Conservation (phyloP, 2,329 filamentous ascomycete genomes). For the Zasmidium angulare region DNA sequence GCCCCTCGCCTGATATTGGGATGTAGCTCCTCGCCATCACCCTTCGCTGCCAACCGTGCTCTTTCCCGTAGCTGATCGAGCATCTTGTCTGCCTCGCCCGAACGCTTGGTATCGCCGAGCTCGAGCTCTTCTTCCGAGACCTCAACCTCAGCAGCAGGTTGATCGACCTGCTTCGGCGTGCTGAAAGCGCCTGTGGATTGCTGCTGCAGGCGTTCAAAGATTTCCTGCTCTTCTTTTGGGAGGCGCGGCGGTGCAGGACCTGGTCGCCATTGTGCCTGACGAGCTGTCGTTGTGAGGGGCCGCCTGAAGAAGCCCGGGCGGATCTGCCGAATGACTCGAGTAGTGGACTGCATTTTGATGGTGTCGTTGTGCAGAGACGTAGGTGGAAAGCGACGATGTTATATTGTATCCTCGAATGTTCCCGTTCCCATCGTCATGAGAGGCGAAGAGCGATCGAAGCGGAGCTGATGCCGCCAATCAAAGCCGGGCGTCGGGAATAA, state of each 20-base stretch:
- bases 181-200: constrained; percentile 74
- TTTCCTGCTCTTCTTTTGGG: constrained; percentile 82
- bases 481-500: not conserved
- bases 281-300: constrained; percentile 41
- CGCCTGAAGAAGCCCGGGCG: constrained; percentile 31
- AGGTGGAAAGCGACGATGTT: too few species aligned
- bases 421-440: too few species aligned
- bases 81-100: constrained; percentile 27
- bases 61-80: constrained; percentile 33
- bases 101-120: constrained; percentile 9
- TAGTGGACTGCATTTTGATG: constrained; percentile 25
- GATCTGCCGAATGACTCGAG: constrained; percentile 22
- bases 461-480: not conserved
- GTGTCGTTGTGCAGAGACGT: not conserved
- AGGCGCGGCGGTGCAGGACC: constrained; percentile 79
- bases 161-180: constrained; percentile 52
- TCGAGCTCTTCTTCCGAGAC: constrained; percentile 3
- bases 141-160: not conserved
- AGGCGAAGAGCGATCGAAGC: not conserved
- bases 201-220: constrained; percentile 83
- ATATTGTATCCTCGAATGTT: too few species aligned
- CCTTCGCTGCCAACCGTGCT: constrained; percentile 52
- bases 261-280: constrained; percentile 34
- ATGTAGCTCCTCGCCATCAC: constrained; percentile 65
- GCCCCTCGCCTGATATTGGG: constrained; percentile 73